Evolutionary conservation across 2,329 filamentous ascomycete genomes (phyloP).

Genomic region (Hawksworthiomyces lignivorus): DNA sequence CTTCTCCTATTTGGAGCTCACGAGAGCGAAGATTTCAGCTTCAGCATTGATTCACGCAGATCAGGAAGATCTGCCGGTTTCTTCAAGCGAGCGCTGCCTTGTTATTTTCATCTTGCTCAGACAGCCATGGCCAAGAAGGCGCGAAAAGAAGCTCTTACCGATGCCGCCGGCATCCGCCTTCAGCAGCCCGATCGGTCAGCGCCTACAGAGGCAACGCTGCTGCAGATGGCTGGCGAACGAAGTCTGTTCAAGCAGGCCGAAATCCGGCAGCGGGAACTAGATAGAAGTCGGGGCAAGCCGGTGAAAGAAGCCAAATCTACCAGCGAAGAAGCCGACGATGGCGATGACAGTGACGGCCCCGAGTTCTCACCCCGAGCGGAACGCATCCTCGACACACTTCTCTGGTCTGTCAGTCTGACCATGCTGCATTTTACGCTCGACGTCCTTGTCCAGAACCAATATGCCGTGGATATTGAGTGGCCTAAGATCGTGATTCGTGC

Average conservation of each 20-base stretch:
- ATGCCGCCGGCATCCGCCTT: constrained; percentile 49
- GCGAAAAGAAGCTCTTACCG: constrained; percentile 39
- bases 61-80: too few relatives aligned
- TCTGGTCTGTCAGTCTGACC: constrained; percentile 55
- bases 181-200: constrained; percentile 61
- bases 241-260: constrained; percentile 47
- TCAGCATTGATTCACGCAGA: too few relatives aligned
- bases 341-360: constrained; percentile 24
- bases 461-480: constrained; percentile 60
- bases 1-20: too few relatives aligned
- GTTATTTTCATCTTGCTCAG: too few relatives aligned
- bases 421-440: constrained; percentile 74
- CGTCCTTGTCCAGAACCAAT: constrained; percentile 72
- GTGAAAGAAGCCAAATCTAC: constrained; percentile 22
- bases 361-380: constrained; percentile 38
- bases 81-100: too few relatives aligned
- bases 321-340: constrained; percentile 18
- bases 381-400: constrained; percentile 44
- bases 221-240: constrained; percentile 62
- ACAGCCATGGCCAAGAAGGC: constrained; percentile 7
- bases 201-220: constrained; percentile 58
- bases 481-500: constrained; percentile 44
- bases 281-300: constrained; percentile 18
- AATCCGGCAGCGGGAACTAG: constrained; percentile 28
- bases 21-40: too few relatives aligned